A percentile compares a stretch with the other conserved stretches of the same genome.
Evolutionary conservation across 202 grass and related monocot genomes (phyloP).

Genomic region (Panicum virgatum): DNA sequence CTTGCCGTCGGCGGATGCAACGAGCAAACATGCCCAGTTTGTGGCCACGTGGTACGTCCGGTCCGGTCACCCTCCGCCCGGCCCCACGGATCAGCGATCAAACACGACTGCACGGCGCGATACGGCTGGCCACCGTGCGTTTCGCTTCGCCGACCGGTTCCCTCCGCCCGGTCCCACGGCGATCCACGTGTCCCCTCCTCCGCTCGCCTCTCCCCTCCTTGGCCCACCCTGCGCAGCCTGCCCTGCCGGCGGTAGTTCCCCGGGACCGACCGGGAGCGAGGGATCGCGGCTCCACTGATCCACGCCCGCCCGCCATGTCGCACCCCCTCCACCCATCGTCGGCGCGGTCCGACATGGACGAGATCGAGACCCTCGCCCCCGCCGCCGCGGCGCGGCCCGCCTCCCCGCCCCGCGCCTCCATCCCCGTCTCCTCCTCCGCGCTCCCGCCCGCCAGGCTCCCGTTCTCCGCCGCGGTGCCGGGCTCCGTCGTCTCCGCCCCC

Average conservation of each 20-base stretch:
- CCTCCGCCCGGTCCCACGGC: background rate
- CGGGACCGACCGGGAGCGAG: background rate
- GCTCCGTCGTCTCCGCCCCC: constrained; percentile 36
- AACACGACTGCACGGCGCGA: too few species aligned
- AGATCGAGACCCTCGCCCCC: constrained; percentile 77
- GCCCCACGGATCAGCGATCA: too few species aligned
- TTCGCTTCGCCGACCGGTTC: background rate
- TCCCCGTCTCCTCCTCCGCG: constrained; percentile 51
- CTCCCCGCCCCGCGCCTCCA: constrained; percentile 63
- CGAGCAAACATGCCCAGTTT: too few species aligned
- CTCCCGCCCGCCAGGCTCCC: constrained; percentile 7
- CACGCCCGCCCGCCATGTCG: constrained; percentile 43
- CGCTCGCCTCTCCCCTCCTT: background rate
- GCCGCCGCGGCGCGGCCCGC: constrained; percentile 49
- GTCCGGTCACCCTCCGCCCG: too few species aligned
- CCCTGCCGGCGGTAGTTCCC: background rate
- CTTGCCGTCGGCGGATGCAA: too few species aligned
- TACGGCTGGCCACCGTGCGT: background rate
- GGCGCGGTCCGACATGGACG: constrained; percentile 89
- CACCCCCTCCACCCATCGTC: constrained; percentile 53
- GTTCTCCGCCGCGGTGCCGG: constrained; percentile 8
- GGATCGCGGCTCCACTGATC: background rate
- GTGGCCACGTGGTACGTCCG: too few species aligned
- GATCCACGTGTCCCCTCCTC: constrained; percentile 8
- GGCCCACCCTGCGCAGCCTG: background rate